Percentiles rank a stretch among this genome's conserved stretches.
Evolutionary conservation across 352 stramenopile genomes (phyloP).

Genomic region (Phytophthora multivora): DNA sequence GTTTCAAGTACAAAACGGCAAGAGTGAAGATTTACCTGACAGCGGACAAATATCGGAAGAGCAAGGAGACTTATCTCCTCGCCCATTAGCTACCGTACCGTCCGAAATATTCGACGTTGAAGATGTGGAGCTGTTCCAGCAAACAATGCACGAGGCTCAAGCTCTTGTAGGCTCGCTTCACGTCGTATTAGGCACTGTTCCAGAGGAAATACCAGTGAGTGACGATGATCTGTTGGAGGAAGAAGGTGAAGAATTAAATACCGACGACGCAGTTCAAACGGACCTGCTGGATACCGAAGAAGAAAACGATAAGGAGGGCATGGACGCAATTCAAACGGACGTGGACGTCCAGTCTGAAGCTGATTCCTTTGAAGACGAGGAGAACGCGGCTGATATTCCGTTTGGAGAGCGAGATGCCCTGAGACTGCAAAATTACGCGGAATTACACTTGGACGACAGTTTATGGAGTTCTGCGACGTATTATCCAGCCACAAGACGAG

Average conservation of each 20-base stretch:
- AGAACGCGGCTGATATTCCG: constrained; percentile 5
- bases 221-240: constrained; percentile 17
- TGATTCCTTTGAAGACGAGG: constrained; percentile 1
- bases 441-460: constrained; percentile 41
- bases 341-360: background rate
- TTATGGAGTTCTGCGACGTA: constrained; percentile 40
- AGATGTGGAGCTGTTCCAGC: constrained; percentile 30
- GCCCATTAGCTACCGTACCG: background rate
- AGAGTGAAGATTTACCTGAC: constrained; percentile 9
- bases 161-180: constrained; percentile 38
- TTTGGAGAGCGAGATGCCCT: constrained; percentile 31
- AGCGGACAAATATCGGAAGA: background rate
- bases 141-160: constrained; percentile 32
- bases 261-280: constrained; percentile 9
- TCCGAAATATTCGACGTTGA: constrained; percentile 18
- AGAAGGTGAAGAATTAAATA: constrained; percentile 1
- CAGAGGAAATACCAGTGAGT: constrained; percentile 14
- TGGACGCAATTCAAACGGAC: background rate
- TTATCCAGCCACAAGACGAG: constrained; percentile 24
- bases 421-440: constrained; percentile 30
- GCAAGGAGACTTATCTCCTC: constrained; percentile 1
- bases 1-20: constrained; percentile 16
- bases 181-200: constrained; percentile 28
- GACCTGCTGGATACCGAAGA: constrained; percentile 12
- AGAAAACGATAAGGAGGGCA: constrained; percentile 2